These are phyloP conservation scores for Globisporangium spinosum DNA, from an alignment of 352 stramenopile species.

Conservation along the genomic window DNA sequence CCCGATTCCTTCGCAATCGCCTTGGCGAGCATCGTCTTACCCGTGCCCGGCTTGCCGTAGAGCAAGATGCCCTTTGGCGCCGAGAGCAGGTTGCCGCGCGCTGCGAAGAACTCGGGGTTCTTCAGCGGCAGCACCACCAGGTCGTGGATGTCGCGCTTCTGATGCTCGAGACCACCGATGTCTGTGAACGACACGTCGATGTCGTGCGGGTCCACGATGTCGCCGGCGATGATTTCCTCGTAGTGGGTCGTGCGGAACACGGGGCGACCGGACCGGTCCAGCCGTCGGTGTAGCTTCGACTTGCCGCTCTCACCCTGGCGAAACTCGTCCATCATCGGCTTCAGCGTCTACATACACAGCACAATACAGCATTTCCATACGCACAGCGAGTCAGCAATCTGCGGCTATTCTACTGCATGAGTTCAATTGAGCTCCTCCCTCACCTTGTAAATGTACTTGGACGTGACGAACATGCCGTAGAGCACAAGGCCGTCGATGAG, in stretches of 20 bases:
- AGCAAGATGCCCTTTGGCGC: slow-evolving; percentile 86
- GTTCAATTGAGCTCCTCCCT: not conserved
- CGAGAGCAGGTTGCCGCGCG: slow-evolving; percentile 79
- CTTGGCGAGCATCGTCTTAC: slow-evolving; percentile 93
- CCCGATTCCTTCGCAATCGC: slow-evolving; percentile 94
- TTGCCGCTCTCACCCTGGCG: slow-evolving; percentile 51
- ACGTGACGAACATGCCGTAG: slow-evolving; percentile 78
- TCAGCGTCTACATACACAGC: slow-evolving; percentile 39
- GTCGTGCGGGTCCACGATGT: slow-evolving; percentile 93
- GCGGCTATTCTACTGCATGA: not conserved
- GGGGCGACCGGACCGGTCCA: slow-evolving; percentile 56
- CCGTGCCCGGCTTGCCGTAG: slow-evolving; percentile 78
- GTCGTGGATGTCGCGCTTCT: slow-evolving; percentile 96
- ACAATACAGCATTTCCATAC: not conserved
- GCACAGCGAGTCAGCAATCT: not conserved
- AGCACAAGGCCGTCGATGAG: slow-evolving; percentile 77
- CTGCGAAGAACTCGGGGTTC: slow-evolving; percentile 90
- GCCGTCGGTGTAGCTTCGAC: slow-evolving; percentile 68
- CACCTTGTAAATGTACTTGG: slow-evolving; percentile 85
- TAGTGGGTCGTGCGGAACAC: slow-evolving; percentile 84
- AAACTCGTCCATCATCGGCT: slow-evolving; percentile 85
- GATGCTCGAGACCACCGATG: slow-evolving; percentile 94
- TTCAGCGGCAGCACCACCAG: slow-evolving; percentile 92
- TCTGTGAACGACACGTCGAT: slow-evolving; percentile 92
- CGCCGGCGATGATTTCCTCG: slow-evolving; percentile 90